phyloP scores from a whole-genome alignment of 176 grass and related monocot species.

The Neostapfia colusana region DNA sequence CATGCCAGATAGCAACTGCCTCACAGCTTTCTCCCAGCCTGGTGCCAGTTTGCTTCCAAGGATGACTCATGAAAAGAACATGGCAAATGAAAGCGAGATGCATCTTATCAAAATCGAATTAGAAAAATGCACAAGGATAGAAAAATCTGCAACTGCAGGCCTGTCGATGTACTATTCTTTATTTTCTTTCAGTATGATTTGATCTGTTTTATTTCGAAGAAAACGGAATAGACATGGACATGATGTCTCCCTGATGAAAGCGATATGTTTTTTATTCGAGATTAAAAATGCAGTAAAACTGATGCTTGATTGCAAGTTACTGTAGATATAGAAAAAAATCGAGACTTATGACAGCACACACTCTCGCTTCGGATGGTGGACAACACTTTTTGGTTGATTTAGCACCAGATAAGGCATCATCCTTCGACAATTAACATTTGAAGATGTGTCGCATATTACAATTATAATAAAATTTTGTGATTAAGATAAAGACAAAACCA shows the following conservation, averaged over 20 bases:
- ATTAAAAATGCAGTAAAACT: too few species aligned
- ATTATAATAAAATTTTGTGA: too few species aligned
- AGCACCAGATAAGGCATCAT: too few species aligned
- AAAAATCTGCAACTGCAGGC: not conserved
- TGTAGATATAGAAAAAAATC: too few species aligned
- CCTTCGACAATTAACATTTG: too few species aligned
- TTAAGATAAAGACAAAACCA: too few species aligned
- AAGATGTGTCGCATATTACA: too few species aligned
- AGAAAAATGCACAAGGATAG: not conserved
- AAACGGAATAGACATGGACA: not conserved
- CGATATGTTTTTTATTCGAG: too few species aligned
- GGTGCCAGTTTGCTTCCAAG: not conserved
- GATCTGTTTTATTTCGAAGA: not conserved
- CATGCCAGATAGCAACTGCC: not conserved
- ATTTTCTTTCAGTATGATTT: not conserved
- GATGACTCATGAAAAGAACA: not conserved
- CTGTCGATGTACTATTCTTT: not conserved
- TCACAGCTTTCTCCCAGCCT: not conserved
- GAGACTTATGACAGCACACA: too few species aligned
- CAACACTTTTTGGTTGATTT: too few species aligned
- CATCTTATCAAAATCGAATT: not conserved
- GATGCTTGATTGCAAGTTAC: too few species aligned
- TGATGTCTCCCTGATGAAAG: not conserved
- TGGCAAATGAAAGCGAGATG: not conserved
- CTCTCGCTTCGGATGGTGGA: too few species aligned